A percentile compares a stretch with the other conserved stretches of the same genome.
Conservation (phyloP, 1,139 yeast genomes). For the Suhomyces ambrosiae region DNA sequence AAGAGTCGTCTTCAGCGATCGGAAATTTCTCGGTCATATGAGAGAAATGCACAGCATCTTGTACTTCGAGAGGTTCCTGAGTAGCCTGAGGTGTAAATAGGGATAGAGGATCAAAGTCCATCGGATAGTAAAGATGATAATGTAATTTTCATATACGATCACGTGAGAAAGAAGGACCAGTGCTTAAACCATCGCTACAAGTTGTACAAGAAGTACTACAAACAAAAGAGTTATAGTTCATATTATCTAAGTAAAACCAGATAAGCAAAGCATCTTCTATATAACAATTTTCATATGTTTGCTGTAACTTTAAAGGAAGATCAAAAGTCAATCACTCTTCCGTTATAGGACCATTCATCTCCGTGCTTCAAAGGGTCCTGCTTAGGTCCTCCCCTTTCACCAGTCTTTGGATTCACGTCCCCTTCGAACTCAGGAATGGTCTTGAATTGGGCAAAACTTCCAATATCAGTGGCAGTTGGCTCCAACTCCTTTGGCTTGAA, state of each 20-base stretch:
- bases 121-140: constrained; percentile 2
- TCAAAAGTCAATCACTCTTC: constrained; percentile 92
- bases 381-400: constrained; percentile 98
- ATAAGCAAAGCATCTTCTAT: too few species aligned
- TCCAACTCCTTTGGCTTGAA: background rate
- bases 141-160: background rate
- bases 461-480: constrained; percentile 49
- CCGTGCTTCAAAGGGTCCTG: constrained; percentile 88
- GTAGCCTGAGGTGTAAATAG: constrained; percentile 35
- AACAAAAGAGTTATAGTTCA: too few species aligned
- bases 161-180: constrained; percentile 1
- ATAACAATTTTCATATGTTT: too few species aligned
- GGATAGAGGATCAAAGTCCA: constrained; percentile 49
- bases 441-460: constrained; percentile 64
- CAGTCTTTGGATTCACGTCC: constrained; percentile 87
- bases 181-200: too few species aligned
- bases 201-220: background rate
- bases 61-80: constrained; percentile 6
- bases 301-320: background rate
- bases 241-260: too few species aligned
- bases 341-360: constrained; percentile 94
- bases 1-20: constrained; percentile 22
- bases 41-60: background rate
- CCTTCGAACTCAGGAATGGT: constrained; percentile 96
- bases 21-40: background rate